Evolutionary conservation across 768 basidiomycete species (phyloP).

Genomic region (Termitomyces sp.): DNA sequence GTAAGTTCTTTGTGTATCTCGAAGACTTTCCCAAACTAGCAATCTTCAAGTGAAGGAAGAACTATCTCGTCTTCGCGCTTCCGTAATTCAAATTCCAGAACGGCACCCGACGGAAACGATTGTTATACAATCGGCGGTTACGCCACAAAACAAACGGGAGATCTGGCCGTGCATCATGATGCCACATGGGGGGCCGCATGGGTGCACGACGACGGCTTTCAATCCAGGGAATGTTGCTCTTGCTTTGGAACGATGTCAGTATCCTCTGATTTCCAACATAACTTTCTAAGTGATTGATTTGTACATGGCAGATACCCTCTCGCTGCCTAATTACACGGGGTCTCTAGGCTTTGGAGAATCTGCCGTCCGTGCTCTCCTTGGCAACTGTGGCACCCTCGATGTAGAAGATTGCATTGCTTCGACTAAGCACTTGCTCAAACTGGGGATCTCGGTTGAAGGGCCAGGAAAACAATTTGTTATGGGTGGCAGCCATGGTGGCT

Average conservation of each 20-base stretch:
- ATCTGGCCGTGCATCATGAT: constrained; percentile 45
- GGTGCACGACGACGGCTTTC: constrained; percentile 44
- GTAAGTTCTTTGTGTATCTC: constrained; percentile 29
- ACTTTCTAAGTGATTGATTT: background rate
- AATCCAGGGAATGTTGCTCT: constrained; percentile 37
- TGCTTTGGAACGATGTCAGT: constrained; percentile 61
- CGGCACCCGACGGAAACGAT: constrained; percentile 53
- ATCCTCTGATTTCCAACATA: background rate
- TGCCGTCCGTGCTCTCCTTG: constrained; percentile 51
- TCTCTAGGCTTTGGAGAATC: constrained; percentile 63
- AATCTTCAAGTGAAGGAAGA: constrained; percentile 37
- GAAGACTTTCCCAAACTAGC: background rate
- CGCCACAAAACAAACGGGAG: constrained; percentile 5
- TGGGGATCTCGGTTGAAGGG: constrained; percentile 46
- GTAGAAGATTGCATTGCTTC: constrained; percentile 62
- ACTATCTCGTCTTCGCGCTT: constrained; percentile 36
- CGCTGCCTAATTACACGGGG: constrained; percentile 65
- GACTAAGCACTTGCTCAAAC: constrained; percentile 43
- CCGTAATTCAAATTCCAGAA: constrained; percentile 47
- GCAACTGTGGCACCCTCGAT: constrained; percentile 61
- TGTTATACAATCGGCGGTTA: constrained; percentile 34
- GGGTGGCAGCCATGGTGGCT: constrained; percentile 75
- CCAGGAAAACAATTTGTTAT: constrained; percentile 50
- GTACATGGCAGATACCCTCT: constrained; percentile 46
- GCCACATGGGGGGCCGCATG: constrained; percentile 67